A percentile compares a stretch with the other conserved stretches of the same genome.
These are phyloP conservation scores for Fragaria nilgerrensis DNA, from an alignment of 306 rosid genomes.

Conservation along the genomic window DNA sequence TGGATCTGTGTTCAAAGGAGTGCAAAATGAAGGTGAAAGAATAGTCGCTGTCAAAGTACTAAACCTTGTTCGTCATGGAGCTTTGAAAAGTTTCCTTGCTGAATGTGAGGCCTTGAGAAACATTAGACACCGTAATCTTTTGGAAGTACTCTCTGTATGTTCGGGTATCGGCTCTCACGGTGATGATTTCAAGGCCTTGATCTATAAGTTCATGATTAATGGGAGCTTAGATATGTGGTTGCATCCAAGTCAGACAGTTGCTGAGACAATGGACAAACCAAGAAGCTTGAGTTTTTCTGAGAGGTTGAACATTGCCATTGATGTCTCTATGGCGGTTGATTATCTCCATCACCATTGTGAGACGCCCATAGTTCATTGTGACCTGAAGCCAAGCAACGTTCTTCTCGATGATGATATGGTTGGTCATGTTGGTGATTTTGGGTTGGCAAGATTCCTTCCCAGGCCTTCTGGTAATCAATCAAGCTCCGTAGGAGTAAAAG, in stretches of 20 bases:
- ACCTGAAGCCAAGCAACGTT: conserved; percentile 34
- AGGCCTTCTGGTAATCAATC: conserved; percentile 10
- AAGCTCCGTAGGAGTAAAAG: conserved; percentile 6
- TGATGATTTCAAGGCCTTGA: conserved; percentile 36
- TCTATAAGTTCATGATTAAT: conserved; percentile 40
- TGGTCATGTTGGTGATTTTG: conserved; percentile 37
- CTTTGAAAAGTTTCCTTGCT: conserved; percentile 36
- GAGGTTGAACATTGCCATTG: conserved; percentile 26
- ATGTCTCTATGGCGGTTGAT: conserved; percentile 35
- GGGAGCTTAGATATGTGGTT: conserved; percentile 36
- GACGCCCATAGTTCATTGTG: conserved; percentile 29
- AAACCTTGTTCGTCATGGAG: conserved; percentile 35
- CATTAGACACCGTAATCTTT: conserved; percentile 41
- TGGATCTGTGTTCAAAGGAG: conserved; percentile 38
- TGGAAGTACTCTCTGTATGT: conserved; percentile 35
- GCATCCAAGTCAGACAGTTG: conserved; percentile 6
- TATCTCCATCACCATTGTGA: conserved; percentile 36
- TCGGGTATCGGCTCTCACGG: conserved; percentile 19
- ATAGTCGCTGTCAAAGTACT: conserved; percentile 39
- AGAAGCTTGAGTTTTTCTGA: conserved; percentile 22
- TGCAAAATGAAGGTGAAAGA: conserved; percentile 9
- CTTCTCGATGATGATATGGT: conserved; percentile 33
- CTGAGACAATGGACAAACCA: not conserved
- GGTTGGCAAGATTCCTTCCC: conserved; percentile 19
- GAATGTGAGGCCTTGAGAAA: conserved; percentile 36